Conservation (phyloP, 345 rosid species). For the Murraya koenigii region DNA sequence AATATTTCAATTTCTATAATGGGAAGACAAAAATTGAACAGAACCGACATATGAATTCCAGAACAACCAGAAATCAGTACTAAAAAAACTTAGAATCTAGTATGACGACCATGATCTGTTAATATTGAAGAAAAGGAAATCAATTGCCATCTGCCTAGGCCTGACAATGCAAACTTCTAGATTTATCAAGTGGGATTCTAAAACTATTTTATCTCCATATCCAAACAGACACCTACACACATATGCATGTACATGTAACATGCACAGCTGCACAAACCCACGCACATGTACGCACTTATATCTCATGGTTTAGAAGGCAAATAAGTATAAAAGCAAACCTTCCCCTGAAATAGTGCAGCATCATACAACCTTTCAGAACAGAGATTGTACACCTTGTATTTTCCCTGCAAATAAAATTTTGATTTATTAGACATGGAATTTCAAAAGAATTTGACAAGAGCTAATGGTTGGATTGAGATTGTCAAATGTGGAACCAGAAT, state of each 20-base stretch:
- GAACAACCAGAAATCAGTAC: background rate
- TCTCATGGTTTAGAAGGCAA: background rate
- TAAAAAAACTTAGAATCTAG: background rate
- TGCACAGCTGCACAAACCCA: too few species aligned
- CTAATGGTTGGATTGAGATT: background rate
- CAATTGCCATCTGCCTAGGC: background rate
- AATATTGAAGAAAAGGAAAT: background rate
- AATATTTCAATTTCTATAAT: background rate
- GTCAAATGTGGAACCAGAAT: too few species aligned
- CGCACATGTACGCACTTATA: background rate
- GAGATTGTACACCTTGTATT: constrained; percentile 92
- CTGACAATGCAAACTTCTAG: background rate
- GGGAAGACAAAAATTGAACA: background rate
- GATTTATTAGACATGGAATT: constrained; percentile 7
- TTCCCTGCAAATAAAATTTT: constrained; percentile 52
- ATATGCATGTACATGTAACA: too few species aligned
- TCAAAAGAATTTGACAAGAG: constrained; percentile 4
- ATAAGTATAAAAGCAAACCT: constrained; percentile 45
- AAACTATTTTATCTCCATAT: background rate
- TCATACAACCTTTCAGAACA: constrained; percentile 94
- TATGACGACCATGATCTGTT: background rate
- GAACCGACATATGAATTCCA: background rate
- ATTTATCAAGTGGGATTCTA: background rate
- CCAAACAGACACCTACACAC: too few species aligned
- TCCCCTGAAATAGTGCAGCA: constrained; percentile 81